Evolutionary conservation across 202 grass and related monocot genomes (phyloP).

Genomic region (Panicum virgatum): DNA sequence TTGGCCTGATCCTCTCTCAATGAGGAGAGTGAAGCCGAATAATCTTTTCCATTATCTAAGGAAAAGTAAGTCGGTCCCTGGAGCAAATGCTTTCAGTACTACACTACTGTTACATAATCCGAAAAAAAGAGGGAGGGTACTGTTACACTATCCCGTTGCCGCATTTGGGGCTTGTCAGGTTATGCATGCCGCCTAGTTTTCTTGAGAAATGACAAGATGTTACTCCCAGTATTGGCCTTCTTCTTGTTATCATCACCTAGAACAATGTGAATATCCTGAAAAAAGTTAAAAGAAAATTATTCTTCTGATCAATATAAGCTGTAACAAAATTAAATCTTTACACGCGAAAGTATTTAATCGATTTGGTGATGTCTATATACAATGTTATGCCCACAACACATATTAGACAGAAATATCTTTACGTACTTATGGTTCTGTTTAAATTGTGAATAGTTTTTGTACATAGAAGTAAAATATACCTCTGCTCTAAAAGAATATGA

Average conservation of each 20-base stretch:
- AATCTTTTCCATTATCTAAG: no score
- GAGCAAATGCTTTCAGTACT: not conserved
- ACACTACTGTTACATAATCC: not conserved
- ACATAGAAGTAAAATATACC: slow-evolving; percentile 41
- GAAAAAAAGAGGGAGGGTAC: not conserved
- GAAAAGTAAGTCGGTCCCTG: no score
- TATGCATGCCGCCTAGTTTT: slow-evolving; percentile 50
- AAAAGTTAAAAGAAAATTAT: not conserved
- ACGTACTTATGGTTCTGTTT: no score
- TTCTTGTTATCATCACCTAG: slow-evolving; percentile 51
- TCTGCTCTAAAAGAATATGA: slow-evolving; percentile 45
- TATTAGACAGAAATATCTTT: not conserved
- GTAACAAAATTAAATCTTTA: not conserved
- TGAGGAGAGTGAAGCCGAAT: no score
- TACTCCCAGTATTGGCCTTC: slow-evolving; percentile 48
- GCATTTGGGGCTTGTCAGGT: not conserved
- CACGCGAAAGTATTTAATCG: not conserved
- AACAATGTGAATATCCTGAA: slow-evolving; percentile 51
- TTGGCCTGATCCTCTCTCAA: no score
- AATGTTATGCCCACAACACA: not conserved
- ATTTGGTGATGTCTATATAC: not conserved
- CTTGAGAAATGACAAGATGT: slow-evolving; percentile 67
- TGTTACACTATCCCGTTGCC: not conserved
- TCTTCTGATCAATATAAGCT: not conserved
- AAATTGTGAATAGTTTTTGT: no score